phyloP scores from a whole-genome alignment of 1,284 basidiomycete species.

The Cryptococcus deneoformans region DNA sequence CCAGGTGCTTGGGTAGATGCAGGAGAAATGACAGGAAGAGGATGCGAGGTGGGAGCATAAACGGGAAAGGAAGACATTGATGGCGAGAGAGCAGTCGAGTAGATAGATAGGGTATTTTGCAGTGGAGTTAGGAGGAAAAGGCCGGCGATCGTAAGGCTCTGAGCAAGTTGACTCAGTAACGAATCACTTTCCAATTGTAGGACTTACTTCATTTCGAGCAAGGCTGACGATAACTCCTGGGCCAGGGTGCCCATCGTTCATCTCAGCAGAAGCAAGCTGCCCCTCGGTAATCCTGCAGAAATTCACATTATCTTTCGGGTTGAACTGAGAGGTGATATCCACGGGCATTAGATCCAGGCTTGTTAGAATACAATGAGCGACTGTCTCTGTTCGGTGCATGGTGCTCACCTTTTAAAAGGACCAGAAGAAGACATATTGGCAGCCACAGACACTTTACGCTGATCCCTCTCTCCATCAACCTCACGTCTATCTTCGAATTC shows the following conservation, averaged over 20 bases:
- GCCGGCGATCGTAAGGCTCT: slow-evolving; percentile 28
- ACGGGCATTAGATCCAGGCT: too few relatives aligned
- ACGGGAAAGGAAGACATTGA: slow-evolving; percentile 47
- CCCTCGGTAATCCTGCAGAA: slow-evolving; percentile 11
- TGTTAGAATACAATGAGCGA: too few relatives aligned
- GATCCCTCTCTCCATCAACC: slow-evolving; percentile 18
- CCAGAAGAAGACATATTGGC: not conserved
- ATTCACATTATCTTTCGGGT: slow-evolving; percentile 25
- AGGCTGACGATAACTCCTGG: slow-evolving; percentile 36
- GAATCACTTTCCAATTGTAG: not conserved
- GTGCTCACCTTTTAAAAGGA: not conserved
- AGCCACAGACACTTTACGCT: slow-evolving; percentile 22
- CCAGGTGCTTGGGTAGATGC: not conserved
- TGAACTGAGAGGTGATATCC: slow-evolving; percentile 18
- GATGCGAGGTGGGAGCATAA: slow-evolving; percentile 56
- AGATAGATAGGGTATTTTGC: slow-evolving; percentile 23
- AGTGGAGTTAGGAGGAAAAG: slow-evolving; percentile 38
- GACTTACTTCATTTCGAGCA: slow-evolving; percentile 34
- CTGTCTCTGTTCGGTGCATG: not conserved
- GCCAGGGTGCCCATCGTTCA: slow-evolving; percentile 14
- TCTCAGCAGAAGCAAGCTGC: slow-evolving; percentile 16
- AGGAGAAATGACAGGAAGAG: slow-evolving; percentile 51
- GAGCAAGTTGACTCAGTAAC: not conserved
- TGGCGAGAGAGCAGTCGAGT: slow-evolving; percentile 48
- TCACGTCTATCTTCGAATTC: slow-evolving; percentile 9